These are phyloP conservation scores for Apiospora marii DNA, from an alignment of 2,329 filamentous ascomycete species.

Conservation along the genomic window DNA sequence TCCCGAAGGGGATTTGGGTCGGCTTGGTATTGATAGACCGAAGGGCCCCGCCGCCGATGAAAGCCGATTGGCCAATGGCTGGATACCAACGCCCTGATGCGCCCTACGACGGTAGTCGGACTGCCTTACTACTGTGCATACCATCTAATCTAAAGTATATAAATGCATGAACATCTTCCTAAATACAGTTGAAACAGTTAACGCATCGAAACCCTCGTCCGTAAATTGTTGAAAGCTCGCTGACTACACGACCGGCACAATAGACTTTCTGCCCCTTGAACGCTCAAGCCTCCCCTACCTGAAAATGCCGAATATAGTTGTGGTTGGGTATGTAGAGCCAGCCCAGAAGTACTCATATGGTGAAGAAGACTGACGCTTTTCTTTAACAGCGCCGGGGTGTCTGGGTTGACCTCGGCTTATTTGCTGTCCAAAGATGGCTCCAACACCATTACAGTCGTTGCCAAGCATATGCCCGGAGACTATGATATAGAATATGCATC, in stretches of 20 bases:
- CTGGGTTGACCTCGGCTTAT: conserved; percentile 44
- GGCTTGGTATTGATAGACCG: not conserved
- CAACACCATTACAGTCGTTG: conserved; percentile 70
- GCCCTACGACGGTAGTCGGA: not conserved
- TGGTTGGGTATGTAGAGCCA: conserved; percentile 27
- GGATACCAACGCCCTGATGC: not conserved
- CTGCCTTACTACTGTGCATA: not conserved
- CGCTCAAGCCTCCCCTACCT: not conserved
- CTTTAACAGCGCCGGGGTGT: conserved; percentile 40
- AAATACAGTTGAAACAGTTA: not conserved
- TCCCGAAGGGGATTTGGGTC: not conserved
- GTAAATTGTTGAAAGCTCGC: too few relatives aligned
- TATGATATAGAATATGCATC: conserved; percentile 91
- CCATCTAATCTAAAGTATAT: not conserved
- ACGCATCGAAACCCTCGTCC: too few relatives aligned
- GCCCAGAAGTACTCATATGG: not conserved
- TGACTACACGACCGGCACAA: not conserved
- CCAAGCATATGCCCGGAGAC: conserved; percentile 93
- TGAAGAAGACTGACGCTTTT: not conserved
- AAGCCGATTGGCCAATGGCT: conserved; percentile 13
- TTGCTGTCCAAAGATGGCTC: conserved; percentile 42
- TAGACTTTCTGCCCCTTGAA: not conserved
- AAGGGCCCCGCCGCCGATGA: conserved; percentile 22
- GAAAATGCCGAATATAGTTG: conserved; percentile 29
- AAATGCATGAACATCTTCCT: not conserved